phyloP scores from a whole-genome alignment of 306 rosid genomes.

The Pyrus betulifolia region DNA sequence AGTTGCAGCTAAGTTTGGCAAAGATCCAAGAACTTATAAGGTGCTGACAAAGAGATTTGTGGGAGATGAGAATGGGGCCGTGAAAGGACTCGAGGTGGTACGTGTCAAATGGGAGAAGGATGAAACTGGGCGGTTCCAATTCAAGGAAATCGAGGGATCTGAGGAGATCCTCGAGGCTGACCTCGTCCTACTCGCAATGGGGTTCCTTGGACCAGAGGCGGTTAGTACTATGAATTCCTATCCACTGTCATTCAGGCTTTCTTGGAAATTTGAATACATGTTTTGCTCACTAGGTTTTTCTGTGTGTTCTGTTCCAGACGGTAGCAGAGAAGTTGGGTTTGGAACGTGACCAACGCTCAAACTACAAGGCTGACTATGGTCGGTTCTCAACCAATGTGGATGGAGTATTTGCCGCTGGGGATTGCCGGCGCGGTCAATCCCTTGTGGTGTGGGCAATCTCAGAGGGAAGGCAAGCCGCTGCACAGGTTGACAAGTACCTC shows the following conservation, averaged over 20 bases:
- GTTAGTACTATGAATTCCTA: constrained; percentile 40
- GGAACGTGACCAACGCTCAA: constrained; percentile 75
- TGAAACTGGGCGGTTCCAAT: constrained; percentile 69
- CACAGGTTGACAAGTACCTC: constrained; percentile 65
- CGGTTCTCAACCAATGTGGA: constrained; percentile 73
- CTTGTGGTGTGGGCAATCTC: constrained; percentile 95
- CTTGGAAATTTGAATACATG: not conserved
- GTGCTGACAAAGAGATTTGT: constrained; percentile 85
- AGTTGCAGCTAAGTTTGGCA: constrained; percentile 82
- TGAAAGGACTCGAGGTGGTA: constrained; percentile 83
- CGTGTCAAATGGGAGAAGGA: constrained; percentile 86
- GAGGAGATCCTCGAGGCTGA: constrained; percentile 89
- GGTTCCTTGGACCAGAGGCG: constrained; percentile 96
- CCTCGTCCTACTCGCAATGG: constrained; percentile 86
- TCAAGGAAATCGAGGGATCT: constrained; percentile 81
- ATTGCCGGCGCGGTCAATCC: constrained; percentile 92
- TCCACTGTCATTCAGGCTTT: not conserved
- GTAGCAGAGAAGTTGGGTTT: constrained; percentile 68
- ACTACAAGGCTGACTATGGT: constrained; percentile 83
- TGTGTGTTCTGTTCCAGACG: constrained; percentile 35
- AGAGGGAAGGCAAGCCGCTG: constrained; percentile 85
- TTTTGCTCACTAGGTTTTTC: not conserved
- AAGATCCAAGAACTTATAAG: constrained; percentile 89
- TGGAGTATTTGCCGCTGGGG: constrained; percentile 84
- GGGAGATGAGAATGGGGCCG: constrained; percentile 75